Conservation (phyloP, 2,329 filamentous ascomycete genomes). For the Arthroderma sp. region DNA sequence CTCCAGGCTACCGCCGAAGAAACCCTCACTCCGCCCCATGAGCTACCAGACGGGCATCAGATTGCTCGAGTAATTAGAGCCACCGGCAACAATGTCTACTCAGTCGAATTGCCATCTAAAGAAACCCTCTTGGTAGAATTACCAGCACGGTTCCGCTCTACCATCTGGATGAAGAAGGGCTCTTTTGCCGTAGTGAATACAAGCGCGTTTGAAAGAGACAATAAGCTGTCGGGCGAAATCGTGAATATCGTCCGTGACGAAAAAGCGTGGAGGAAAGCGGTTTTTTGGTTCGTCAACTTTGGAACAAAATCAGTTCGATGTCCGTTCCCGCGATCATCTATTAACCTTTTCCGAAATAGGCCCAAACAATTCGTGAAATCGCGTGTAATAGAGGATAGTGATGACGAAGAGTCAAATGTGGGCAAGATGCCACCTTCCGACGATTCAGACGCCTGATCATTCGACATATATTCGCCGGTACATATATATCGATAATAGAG, state of each 20-base stretch:
- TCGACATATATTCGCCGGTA: too few species aligned
- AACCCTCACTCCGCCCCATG: slow-evolving; percentile 46
- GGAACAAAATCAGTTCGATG: background rate
- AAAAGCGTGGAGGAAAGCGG: slow-evolving; percentile 77
- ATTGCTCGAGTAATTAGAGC: slow-evolving; percentile 70
- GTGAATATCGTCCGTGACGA: slow-evolving; percentile 86
- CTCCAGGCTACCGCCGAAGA: slow-evolving; percentile 66
- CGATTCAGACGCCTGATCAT: slow-evolving; percentile 33
- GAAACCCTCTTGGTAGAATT: slow-evolving; percentile 64
- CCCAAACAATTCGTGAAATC: slow-evolving; percentile 62
- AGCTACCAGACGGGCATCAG: slow-evolving; percentile 39
- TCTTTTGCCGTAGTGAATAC: slow-evolving; percentile 77
- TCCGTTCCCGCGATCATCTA: background rate
- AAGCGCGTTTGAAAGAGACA: slow-evolving; percentile 50
- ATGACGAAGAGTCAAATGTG: slow-evolving; percentile 64
- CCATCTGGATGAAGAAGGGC: slow-evolving; percentile 83
- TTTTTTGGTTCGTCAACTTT: slow-evolving; percentile 56
- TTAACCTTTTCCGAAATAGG: slow-evolving; percentile 35
- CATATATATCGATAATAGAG: too few species aligned
- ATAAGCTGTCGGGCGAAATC: slow-evolving; percentile 77
- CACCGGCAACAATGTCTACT: slow-evolving; percentile 81
- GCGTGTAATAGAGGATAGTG: slow-evolving; percentile 50
- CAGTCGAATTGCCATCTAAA: slow-evolving; percentile 56
- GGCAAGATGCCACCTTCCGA: slow-evolving; percentile 77
- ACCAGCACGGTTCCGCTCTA: slow-evolving; percentile 71